Evolutionary conservation across 495 filamentous ascomycete genomes (phyloP).

Genomic region (Neurospora hispaniola): DNA sequence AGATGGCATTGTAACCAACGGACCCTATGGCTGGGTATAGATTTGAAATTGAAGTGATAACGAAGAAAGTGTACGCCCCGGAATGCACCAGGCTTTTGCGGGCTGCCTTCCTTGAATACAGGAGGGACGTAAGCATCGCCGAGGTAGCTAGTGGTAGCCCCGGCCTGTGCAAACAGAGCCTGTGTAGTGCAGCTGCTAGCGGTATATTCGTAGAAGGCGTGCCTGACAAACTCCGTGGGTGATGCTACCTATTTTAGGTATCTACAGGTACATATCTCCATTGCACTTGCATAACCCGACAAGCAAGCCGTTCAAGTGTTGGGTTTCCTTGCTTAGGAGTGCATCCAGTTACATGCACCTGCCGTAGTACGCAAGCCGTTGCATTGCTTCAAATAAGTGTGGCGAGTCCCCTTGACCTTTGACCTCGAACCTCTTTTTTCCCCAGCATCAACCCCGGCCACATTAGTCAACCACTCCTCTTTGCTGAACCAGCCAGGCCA

Average conservation of each 20-base stretch:
- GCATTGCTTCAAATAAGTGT: not conserved
- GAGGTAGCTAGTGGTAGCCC: not conserved
- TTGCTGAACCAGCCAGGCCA: not conserved
- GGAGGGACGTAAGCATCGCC: not conserved
- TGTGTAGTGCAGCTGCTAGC: not conserved
- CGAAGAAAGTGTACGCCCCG: too few species aligned
- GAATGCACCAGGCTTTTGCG: not conserved
- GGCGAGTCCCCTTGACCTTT: not conserved
- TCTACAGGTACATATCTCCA: not conserved
- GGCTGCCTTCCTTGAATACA: not conserved
- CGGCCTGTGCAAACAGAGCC: not conserved
- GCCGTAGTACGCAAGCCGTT: not conserved
- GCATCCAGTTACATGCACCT: not conserved
- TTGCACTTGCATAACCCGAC: not conserved
- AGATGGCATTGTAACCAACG: too few species aligned
- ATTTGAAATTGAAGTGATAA: too few species aligned
- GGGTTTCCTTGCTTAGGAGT: not conserved
- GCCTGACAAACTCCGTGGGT: not conserved
- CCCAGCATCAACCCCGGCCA: not conserved
- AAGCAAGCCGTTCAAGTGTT: not conserved
- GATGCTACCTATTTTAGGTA: not conserved
- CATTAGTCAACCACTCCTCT: not conserved
- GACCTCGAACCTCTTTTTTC: not conserved
- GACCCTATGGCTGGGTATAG: too few species aligned
- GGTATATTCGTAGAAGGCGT: not conserved